Base-by-base conservation (phyloP, 371 early-diverging fungal species). In the Mortierella sp. region DNA sequence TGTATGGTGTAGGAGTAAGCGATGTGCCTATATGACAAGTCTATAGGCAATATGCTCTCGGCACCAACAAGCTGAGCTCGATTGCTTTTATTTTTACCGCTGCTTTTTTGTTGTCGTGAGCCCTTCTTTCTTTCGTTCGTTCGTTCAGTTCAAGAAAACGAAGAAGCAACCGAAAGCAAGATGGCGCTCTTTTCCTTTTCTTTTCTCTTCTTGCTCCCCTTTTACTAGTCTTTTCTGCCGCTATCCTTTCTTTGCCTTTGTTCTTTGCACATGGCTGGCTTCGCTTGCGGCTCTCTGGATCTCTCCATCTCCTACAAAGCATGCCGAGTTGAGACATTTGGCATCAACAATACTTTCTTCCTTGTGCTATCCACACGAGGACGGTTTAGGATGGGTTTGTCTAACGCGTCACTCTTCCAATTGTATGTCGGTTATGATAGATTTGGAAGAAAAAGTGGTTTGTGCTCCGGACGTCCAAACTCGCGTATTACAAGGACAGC, bases 381-480 rank as follows among this genome's bases (percentile, higher is more conserved):
- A n/a, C 22, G 37, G 9, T 58, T 34, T 34, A 58, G 19, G 61
- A 34, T 55, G 37, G 34, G 22, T 6, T 9, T 61, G 37, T 9
- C 61, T 37, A 61, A 61, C 37, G 37, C 39, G 37, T 39, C 9
- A 8, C 19, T 63, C n/a, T 39, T 43, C 58, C 53, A 3, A 31
- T 3, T 22, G n/a, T 45, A 34, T 43, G 16, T 52, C 22, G 47
- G 34, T 40, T 41, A 31, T 44, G n/a, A 41, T 85, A 95, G 95
- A 92, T 91, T 10, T 96, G 96, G 96, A 95, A 95, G 82, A 91
- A 90, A 68, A 89, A 95, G 50, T 96, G 95, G 95, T 96, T 96
- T 85, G 96, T 96, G 10, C 87, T 96, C 65, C 80, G 95, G 70
- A 89, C 94, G 8, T 93, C 93, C 0, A 91, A 92, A 76, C 85